Evolutionary conservation across 192 early-diverging fungal genomes (phyloP).

Genomic region (Entomortierella lignicola): DNA sequence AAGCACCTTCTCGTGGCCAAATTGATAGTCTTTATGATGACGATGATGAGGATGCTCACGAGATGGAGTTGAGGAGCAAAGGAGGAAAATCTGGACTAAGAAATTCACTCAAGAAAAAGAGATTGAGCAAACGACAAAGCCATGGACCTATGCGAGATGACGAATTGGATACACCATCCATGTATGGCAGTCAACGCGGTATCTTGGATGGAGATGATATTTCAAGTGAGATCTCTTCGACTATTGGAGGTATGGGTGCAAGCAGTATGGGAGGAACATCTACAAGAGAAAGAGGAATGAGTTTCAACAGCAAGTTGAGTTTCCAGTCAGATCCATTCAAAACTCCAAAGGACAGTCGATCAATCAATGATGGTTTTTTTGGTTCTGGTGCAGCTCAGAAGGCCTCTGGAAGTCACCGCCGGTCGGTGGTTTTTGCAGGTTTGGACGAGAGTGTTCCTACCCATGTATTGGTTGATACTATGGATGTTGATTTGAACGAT

Average conservation of each 20-base stretch:
- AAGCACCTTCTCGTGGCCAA: constrained; percentile 6
- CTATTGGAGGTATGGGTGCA: constrained; percentile 6
- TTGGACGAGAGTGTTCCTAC: constrained; percentile 6
- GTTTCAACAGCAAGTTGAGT: constrained; percentile 44
- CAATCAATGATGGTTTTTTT: constrained; percentile 31
- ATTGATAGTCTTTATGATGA: constrained; percentile 11
- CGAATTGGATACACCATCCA: constrained; percentile 35
- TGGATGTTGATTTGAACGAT: constrained; percentile 19
- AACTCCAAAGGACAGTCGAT: constrained; percentile 40
- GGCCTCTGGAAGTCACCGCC: neutral
- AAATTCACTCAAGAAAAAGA: constrained; percentile 24
- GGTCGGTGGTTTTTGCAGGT: constrained; percentile 12
- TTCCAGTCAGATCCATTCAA: constrained; percentile 52
- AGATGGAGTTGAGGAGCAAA: constrained; percentile 23
- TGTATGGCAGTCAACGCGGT: constrained; percentile 35
- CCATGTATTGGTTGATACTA: constrained; percentile 42
- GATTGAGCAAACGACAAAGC: constrained; percentile 20
- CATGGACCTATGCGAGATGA: constrained; percentile 21
- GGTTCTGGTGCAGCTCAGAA: neutral
- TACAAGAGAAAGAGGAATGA: constrained; percentile 21
- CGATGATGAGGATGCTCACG: constrained; percentile 22
- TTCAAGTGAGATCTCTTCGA: constrained; percentile 19
- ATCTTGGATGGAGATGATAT: constrained; percentile 39
- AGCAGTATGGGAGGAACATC: constrained; percentile 14
- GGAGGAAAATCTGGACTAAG: constrained; percentile 8